phyloP scores from a whole-genome alignment of 495 filamentous ascomycete genomes.

The Bryoglossum gracile region DNA sequence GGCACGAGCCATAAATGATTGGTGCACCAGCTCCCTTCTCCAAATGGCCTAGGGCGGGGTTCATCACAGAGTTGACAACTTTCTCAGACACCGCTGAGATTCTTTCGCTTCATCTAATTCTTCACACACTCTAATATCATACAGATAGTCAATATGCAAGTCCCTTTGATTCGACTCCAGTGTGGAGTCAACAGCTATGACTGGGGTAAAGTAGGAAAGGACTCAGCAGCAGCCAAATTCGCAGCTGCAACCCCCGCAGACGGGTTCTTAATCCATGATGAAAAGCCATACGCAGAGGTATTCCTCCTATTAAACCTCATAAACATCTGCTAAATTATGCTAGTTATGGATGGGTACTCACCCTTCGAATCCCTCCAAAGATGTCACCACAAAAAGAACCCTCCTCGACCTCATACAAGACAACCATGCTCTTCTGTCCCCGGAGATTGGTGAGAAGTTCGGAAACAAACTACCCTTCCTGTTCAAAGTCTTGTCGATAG shows the following conservation, averaged over 20 bases:
- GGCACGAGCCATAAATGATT: too few relatives aligned
- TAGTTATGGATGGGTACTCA: conserved; percentile 99
- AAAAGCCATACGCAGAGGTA: conserved; percentile 86
- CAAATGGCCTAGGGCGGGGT: too few relatives aligned
- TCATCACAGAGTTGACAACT: too few relatives aligned
- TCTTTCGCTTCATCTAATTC: too few relatives aligned
- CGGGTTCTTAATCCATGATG: conserved; percentile 67
- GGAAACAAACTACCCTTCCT: conserved; percentile 83
- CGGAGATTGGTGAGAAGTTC: conserved; percentile 62
- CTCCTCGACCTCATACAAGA: conserved; percentile 85
- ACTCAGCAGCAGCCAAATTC: conserved; percentile 72
- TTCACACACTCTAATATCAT: too few relatives aligned
- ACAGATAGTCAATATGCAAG: conserved; percentile 33
- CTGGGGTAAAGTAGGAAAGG: conserved; percentile 88
- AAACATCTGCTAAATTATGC: background rate
- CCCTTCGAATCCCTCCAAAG: conserved; percentile 88
- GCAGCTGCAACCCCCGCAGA: conserved; percentile 67
- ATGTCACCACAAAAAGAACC: conserved; percentile 73
- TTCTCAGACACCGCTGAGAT: too few relatives aligned
- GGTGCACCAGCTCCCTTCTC: too few relatives aligned
- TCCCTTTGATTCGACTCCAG: conserved; percentile 84
- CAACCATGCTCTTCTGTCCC: conserved; percentile 73
- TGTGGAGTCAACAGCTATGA: conserved; percentile 98
- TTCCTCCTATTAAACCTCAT: conserved; percentile 8
- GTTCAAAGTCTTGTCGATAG: conserved; percentile 93